Conservation (phyloP, 2,329 filamentous ascomycete genomes). For the Talaromyces sp. region DNA sequence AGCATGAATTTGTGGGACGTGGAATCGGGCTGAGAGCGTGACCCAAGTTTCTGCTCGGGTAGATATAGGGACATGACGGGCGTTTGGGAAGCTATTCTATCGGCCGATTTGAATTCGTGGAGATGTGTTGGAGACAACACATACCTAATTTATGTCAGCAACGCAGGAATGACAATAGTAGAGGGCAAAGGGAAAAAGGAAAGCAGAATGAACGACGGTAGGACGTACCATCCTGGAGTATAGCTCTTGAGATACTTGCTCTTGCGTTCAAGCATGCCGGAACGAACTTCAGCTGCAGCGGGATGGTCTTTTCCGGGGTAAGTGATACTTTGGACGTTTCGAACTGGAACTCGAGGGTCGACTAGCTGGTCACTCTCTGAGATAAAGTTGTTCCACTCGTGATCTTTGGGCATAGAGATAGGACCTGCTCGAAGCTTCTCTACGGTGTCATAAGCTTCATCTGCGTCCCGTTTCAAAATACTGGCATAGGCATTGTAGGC, state of each 20-base stretch:
- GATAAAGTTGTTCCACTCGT: constrained; percentile 84
- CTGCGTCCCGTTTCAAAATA: constrained; percentile 86
- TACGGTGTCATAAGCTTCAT: constrained; percentile 69
- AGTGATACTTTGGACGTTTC: constrained; percentile 73
- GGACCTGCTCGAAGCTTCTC: constrained; percentile 80
- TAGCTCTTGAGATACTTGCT: constrained; percentile 99
- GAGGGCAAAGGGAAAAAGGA: neutral
- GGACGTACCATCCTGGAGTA: constrained; percentile 79
- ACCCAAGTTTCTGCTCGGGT: constrained; percentile 90
- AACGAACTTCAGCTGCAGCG: constrained; percentile 76
- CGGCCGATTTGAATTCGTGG: constrained; percentile 98
- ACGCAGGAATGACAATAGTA: neutral
- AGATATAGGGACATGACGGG: constrained; percentile 96
- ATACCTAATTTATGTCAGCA: constrained; percentile 57
- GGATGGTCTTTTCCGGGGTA: constrained; percentile 89
- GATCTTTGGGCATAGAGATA: constrained; percentile 87
- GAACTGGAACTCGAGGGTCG: constrained; percentile 73
- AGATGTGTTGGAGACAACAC: constrained; percentile 93
- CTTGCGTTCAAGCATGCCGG: constrained; percentile 91
- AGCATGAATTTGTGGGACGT: constrained; percentile 97
- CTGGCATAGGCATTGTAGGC: constrained; percentile 91
- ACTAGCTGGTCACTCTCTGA: constrained; percentile 78
- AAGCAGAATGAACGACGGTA: neutral
- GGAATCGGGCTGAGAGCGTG: constrained; percentile 74
- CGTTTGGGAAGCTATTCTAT: constrained; percentile 73